A percentile compares a stretch with the other conserved stretches of the same genome.
Evolutionary conservation across 2,329 filamentous ascomycete species (phyloP).

Genomic region (Phialophora verrucosa): DNA sequence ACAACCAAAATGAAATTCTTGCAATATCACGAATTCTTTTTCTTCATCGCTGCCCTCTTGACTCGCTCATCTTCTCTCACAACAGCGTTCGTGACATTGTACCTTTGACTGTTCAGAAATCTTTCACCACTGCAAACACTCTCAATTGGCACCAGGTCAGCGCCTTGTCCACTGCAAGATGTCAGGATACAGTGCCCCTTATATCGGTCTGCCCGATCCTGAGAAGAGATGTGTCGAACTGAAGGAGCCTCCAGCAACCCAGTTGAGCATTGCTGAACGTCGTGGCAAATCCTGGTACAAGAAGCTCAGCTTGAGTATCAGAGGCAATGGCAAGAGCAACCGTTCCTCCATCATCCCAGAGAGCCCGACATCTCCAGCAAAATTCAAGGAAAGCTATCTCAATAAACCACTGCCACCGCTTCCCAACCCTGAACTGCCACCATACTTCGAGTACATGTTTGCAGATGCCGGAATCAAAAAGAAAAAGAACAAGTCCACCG

Average conservation of each 20-base stretch:
- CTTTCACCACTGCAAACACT: not conserved
- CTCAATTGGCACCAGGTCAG: not conserved
- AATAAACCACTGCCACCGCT: conserved; percentile 34
- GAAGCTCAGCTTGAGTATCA: conserved; percentile 19
- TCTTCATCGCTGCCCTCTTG: conserved; percentile 7
- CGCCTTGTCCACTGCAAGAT: conserved; percentile 4
- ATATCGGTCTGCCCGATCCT: conserved; percentile 14
- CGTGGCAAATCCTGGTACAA: conserved; percentile 18
- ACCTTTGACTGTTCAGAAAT: not conserved
- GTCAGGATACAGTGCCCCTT: conserved; percentile 8
- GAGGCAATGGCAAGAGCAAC: not conserved
- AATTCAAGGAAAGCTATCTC: conserved; percentile 22
- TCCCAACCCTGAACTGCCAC: conserved; percentile 10
- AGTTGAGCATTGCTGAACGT: conserved; percentile 9
- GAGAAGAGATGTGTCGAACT: conserved; percentile 13
- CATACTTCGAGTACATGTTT: conserved; percentile 30
- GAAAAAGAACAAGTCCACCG: conserved; percentile 1
- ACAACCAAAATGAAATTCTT: conserved; percentile 11
- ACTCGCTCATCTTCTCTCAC: not conserved
- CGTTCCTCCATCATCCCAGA: conserved; percentile 8
- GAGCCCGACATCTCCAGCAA: conserved; percentile 7
- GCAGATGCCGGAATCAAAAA: conserved; percentile 23
- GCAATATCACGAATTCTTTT: conserved; percentile 9
- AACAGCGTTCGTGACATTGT: conserved; percentile 4
- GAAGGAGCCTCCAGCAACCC: conserved; percentile 3